Evolutionary conservation across 495 filamentous ascomycete genomes (phyloP), one percentile per base, ranked within the genome.

Genomic region (Penicillium herquei): DNA sequence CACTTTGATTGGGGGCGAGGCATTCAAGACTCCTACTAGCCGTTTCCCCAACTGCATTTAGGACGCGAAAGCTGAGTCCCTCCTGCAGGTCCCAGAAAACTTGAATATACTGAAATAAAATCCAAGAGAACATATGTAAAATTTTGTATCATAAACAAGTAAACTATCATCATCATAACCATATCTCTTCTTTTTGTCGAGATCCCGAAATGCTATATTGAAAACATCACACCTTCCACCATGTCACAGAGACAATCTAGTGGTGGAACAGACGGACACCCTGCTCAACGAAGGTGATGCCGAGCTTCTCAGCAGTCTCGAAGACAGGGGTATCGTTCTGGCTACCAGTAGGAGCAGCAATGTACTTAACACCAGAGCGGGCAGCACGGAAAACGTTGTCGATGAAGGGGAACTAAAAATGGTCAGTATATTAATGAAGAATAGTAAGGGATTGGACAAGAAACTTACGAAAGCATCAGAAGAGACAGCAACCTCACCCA

Each of bases 331-430:
- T 73, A 69, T 98, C 95, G 67, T 96, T 97, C 72, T 96, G 91
- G 72, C 92, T 96, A 52, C 94, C 94, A 40, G 81, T 87, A 14
- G 94, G 94, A 49, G 92, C 92, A 42, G 95, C 92, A 56, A 98
- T 85, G 77, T 96, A 98, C 78, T 96, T 98, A 58, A 83, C 93
- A 18, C 94, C 94, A 17, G 90, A 96, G 57, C 90, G 81, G 49
- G 81, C 84, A 40, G 91, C 90, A 54, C 94, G 84, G 82, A 93
- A 96, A 56, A 98, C 87, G 64, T 98, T 98, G 81, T 98, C 94
- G 61, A 90, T 88, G 79, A 98, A 98, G 52, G 94, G 94, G 85
- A 98, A 97, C 89, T 92, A 45, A 13, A 13, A 14, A 43, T 11
- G 0, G 47, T 52, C 33, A 64, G 58, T 56, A 61, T 56, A 40